These are phyloP conservation scores for Phaeosphaeriaceae sp. DNA, from an alignment of 2,329 filamentous ascomycete genomes.

Conservation along the genomic window DNA sequence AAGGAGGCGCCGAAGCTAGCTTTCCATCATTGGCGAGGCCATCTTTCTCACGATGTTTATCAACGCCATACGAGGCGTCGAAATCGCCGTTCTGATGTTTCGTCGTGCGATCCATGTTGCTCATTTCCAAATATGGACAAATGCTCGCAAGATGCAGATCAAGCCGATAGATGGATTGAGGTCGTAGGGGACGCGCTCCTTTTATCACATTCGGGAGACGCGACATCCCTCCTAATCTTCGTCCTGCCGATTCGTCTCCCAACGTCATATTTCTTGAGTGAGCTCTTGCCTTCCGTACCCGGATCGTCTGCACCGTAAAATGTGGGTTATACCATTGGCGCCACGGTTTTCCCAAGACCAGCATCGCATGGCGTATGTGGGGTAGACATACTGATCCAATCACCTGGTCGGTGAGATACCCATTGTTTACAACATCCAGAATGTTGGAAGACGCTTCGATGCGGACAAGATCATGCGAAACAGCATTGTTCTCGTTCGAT, in stretches of 20 bases:
- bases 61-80: not conserved
- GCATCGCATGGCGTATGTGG: not conserved
- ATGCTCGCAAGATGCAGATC: not conserved
- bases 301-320: not conserved
- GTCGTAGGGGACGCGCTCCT: not conserved
- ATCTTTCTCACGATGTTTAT: not conserved
- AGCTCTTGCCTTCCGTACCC: not conserved
- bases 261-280: not conserved
- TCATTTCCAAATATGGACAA: not conserved
- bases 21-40: not conserved
- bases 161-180: not conserved
- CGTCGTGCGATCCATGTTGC: not conserved
- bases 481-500: not conserved
- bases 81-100: not conserved
- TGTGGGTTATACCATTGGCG: not conserved
- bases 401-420: not conserved
- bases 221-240: not conserved
- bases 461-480: not conserved
- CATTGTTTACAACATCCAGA: not conserved
- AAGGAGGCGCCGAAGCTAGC: not conserved
- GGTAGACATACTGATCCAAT: not conserved
- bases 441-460: not conserved
- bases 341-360: not conserved
- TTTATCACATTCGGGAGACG: not conserved
- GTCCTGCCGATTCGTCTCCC: not conserved